Percentiles rank a stretch among this genome's conserved stretches.
phyloP scores from a whole-genome alignment of 352 stramenopile species.

The Pythium sp. region DNA sequence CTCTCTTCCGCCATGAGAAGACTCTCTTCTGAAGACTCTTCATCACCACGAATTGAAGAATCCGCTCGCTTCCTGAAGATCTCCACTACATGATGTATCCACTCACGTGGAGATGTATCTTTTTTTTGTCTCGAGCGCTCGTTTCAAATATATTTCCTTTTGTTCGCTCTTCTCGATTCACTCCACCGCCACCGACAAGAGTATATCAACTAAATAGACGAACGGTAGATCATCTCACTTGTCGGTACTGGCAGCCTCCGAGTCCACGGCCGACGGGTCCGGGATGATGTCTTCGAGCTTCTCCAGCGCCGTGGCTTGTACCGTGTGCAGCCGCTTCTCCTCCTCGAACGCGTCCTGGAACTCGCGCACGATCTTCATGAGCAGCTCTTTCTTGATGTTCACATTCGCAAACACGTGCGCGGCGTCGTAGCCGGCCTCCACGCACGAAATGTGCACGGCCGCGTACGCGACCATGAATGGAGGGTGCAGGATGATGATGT shows the following conservation, averaged over 20 bases:
- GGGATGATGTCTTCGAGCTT: conserved; percentile 83
- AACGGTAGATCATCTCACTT: conserved; percentile 23
- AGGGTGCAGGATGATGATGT: conserved; percentile 83
- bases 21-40: background rate
- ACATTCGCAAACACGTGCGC: conserved; percentile 70
- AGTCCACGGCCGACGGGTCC: conserved; percentile 39
- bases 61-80: background rate
- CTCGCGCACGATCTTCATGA: conserved; percentile 77
- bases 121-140: no score
- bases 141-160: background rate
- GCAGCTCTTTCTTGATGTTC: conserved; percentile 81
- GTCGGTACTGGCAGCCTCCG: background rate
- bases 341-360: conserved; percentile 77
- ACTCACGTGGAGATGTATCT: background rate
- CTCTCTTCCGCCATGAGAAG: background rate
- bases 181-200: background rate
- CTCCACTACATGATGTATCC: no score
- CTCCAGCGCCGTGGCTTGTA: conserved; percentile 62
- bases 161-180: background rate
- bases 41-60: background rate
- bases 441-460: conserved; percentile 71
- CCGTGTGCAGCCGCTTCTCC: conserved; percentile 61
- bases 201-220: background rate
- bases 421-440: conserved; percentile 76
- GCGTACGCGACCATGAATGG: conserved; percentile 89